Conservation (phyloP, 192 early-diverging fungal species). For the Coemansia sp. region DNA sequence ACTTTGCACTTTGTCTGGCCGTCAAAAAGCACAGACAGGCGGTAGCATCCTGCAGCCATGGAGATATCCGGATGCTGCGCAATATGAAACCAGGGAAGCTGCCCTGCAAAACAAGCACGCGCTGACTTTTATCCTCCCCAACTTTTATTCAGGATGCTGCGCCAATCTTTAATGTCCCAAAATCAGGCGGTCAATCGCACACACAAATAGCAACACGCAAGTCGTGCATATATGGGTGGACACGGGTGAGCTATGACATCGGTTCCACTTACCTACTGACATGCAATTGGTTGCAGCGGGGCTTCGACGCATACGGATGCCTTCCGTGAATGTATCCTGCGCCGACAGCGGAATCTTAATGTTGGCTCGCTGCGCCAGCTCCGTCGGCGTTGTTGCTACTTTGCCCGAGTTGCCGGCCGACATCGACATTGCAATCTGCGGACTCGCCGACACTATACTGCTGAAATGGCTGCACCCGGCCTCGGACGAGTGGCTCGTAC, state of each 20-base stretch:
- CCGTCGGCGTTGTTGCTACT: constrained; percentile 29
- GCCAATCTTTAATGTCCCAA: too few relatives aligned
- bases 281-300: constrained; percentile 29
- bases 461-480: constrained; percentile 37
- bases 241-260: neutral
- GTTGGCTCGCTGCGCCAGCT: constrained; percentile 44
- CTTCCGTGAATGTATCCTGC: constrained; percentile 45
- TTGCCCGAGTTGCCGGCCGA: constrained; percentile 52
- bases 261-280: constrained; percentile 37
- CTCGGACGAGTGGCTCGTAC: constrained; percentile 14
- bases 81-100: neutral
- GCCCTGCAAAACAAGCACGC: neutral
- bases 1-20: neutral
- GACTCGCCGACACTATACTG: constrained; percentile 43
- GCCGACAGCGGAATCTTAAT: constrained; percentile 51
- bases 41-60: neutral
- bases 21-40: neutral
- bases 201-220: neutral
- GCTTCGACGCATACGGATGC: constrained; percentile 18
- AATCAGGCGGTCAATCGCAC: neutral
- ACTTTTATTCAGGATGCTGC: too few relatives aligned
- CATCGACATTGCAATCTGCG: constrained; percentile 50
- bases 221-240: constrained; percentile 1
- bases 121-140: neutral
- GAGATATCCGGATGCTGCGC: neutral